Evolutionary conservation across 1,284 basidiomycete genomes (phyloP), one percentile per base, ranked within the genome.

Genomic region (Ceratobasidium sp.): DNA sequence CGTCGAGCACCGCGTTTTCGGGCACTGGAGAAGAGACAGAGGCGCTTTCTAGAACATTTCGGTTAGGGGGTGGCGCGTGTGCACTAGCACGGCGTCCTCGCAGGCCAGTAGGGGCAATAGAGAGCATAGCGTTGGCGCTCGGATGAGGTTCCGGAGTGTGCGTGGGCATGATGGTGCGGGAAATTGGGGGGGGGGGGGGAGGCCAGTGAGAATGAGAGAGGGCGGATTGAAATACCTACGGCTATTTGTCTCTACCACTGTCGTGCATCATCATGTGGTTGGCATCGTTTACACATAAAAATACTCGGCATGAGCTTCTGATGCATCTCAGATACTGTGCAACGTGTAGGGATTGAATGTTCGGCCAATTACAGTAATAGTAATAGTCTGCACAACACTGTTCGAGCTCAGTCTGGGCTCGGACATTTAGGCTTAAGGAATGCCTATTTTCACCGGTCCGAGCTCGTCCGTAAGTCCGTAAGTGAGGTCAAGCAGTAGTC

Each of bases 401-500:
- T n/a, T n/a, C n/a, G n/a, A 40, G 26, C 6, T 7, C 49, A n/a
- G 10, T 42, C 51, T 2, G n/a, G 49, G 39, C 39, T 40, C 63
- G 42, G 71, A 49, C 58, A 28, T 61, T 56, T 60, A 49, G 39
- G 23, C 44, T 46, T 44, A 9, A 26, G 51, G 51, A 20, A n/a
- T 12, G n/a, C 20, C 23, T 23, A 40, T n/a, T 44, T 49, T 73
- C 56, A 49, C 56, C 71, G 71, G 71, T 63, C 71, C 71, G 71
- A 33, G 58, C 26, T 63, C 33, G 33, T 26, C 71, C 58, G 56
- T 7, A 51, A 26, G 26, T 73, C n/a, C n/a, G n/a, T n/a, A n/a
- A n/a, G n/a, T n/a, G 71, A 61, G 39, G 71, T 73, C 56, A 73
- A 73, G 63, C 51, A 18, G 55, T 73, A 73, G 71, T 73, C 71